Evolutionary conservation across 139 green algal species (phyloP), one percentile per base, ranked within the genome.

Genomic region (Nannochloris sp.): DNA sequence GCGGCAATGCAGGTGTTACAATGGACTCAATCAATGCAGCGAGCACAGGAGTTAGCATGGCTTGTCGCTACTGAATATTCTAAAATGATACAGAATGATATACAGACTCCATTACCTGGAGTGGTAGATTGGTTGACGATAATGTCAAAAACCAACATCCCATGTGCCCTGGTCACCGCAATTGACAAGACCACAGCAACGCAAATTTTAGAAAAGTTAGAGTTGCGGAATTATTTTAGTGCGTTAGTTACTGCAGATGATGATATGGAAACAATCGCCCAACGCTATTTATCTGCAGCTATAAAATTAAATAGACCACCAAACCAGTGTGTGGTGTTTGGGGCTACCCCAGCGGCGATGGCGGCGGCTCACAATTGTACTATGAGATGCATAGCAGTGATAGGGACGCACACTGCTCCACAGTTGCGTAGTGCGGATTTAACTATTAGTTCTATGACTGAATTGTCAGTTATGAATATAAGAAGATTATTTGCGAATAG

Each of bases 321-420:
- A 38, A 78, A 88, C 53, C 82, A 89, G 62, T 97, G 90, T 60
- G 84, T 93, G 8, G 85, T 76, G 5, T 96, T 96, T 80, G 79
- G 81, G 7, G 63, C 64, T 57, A 77, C 66, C 23, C 86, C 85
- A 1, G 64, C 65, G 14, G 78, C 80, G 36, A 60, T 96, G 24
- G 84, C 87, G 1, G 90, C 90, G 6, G 90, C 90, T 4, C 90
- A 97, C 74, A 97, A 97, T 64, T 92, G 83, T 78, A 91, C 79
- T 46, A 93, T 96, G 81, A 90, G 89, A 64, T 85, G 83, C 3
- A 77, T 84, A 37, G 78, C 75, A 10, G 36, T 90, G 27, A 69
- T 84, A 35, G 84, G 84, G n/a, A 35, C 64, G 2, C 72, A 87
- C 47, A 64, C 44, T 6, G 77, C 60, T 23, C 87, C 73, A 39